These are phyloP conservation scores for Calendula officinalis DNA, from an alignment of 129 eudicot genomes.

Conservation along the genomic window DNA sequence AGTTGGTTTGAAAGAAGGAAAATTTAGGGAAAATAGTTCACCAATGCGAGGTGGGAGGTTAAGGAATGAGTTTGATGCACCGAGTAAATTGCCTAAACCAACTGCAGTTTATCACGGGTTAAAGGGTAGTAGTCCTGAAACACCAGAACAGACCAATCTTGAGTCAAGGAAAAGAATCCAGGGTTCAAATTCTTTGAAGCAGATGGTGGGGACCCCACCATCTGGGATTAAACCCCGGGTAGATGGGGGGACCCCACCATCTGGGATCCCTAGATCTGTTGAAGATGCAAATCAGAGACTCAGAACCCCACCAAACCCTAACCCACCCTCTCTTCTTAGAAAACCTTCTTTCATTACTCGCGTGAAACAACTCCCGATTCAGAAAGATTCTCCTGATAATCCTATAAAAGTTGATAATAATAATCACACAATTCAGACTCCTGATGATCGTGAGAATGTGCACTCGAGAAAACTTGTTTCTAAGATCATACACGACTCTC, in stretches of 20 bases:
- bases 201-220: slow-evolving; percentile 62
- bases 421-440: slow-evolving; percentile 15
- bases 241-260: slow-evolving; percentile 56
- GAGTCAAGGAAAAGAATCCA: slow-evolving; percentile 58
- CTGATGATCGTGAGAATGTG: slow-evolving; percentile 23
- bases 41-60: slow-evolving; percentile 69
- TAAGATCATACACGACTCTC: slow-evolving; percentile 40
- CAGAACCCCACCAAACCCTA: slow-evolving; percentile 38
- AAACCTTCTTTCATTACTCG: slow-evolving; percentile 65
- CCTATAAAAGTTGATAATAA: slow-evolving; percentile 29
- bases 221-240: slow-evolving; percentile 68
- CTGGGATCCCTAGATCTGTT: slow-evolving; percentile 36
- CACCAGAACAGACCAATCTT: slow-evolving; percentile 44
- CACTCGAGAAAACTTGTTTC: slow-evolving; percentile 33
- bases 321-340: slow-evolving; percentile 56
- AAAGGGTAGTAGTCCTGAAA: slow-evolving; percentile 48
- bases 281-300: slow-evolving; percentile 66
- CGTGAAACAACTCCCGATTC: slow-evolving; percentile 44
- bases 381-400: slow-evolving; percentile 30
- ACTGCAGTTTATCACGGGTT: slow-evolving; percentile 44
- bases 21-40: slow-evolving; percentile 71
- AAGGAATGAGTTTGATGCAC: slow-evolving; percentile 44
- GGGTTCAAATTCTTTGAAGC: slow-evolving; percentile 57
- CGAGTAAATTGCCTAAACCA: slow-evolving; percentile 58
- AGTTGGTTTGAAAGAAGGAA: slow-evolving; percentile 74